These are phyloP conservation scores for Melianthus villosus DNA, from an alignment of 441 rosid genomes.

Conservation along the genomic window DNA sequence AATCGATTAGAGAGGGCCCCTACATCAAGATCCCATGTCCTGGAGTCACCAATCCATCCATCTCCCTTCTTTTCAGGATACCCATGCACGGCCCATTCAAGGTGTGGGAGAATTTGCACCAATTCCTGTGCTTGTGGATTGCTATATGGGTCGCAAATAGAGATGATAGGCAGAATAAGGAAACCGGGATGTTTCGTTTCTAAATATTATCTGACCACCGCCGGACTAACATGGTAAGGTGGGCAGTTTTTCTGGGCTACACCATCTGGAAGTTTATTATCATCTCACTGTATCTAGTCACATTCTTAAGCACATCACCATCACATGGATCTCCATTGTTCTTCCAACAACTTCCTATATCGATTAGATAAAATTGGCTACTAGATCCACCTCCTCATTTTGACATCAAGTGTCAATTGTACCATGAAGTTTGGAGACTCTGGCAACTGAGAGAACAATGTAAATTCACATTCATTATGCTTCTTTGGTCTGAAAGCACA, in stretches of 20 bases:
- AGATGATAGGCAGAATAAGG: slow-evolving; percentile 62
- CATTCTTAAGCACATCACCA: slow-evolving; percentile 34
- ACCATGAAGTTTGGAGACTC: slow-evolving; percentile 44
- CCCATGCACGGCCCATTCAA: slow-evolving; percentile 52
- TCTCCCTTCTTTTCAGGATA: slow-evolving; percentile 49
- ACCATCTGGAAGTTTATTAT: slow-evolving; percentile 36
- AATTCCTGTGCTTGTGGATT: slow-evolving; percentile 64
- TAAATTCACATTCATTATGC: neutral
- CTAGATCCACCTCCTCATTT: slow-evolving; percentile 34
- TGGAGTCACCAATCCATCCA: slow-evolving; percentile 46
- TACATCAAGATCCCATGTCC: slow-evolving; percentile 51
- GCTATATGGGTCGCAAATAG: slow-evolving; percentile 58
- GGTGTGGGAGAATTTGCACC: slow-evolving; percentile 48
- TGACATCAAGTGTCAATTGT: slow-evolving; percentile 28
- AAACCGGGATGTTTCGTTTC: slow-evolving; percentile 39
- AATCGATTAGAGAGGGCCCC: slow-evolving; percentile 52
- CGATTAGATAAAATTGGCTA: slow-evolving; percentile 35
- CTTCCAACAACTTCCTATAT: slow-evolving; percentile 50
- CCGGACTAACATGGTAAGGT: slow-evolving; percentile 41
- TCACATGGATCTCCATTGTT: slow-evolving; percentile 31
- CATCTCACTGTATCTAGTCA: slow-evolving; percentile 42
- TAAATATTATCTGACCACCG: slow-evolving; percentile 30
- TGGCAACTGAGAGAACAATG: slow-evolving; percentile 30
- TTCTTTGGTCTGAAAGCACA: neutral
- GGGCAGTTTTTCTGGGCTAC: slow-evolving; percentile 34